Conservation (phyloP, 352 stramenopile species). For the Phytophthora pisi region DNA sequence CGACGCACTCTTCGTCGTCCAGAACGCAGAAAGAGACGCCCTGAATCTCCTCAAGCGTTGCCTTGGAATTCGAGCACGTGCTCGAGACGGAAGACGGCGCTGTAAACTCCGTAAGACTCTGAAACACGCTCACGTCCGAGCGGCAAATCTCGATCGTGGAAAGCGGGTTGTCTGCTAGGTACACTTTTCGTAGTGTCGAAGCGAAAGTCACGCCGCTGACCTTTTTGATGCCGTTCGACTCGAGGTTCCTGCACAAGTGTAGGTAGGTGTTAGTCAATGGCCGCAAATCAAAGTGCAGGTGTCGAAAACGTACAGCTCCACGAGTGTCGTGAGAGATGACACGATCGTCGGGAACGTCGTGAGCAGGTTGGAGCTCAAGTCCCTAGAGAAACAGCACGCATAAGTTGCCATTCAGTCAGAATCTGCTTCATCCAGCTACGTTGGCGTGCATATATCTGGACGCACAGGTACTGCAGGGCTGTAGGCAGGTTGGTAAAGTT, state of each 20-base stretch:
- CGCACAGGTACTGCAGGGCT: constrained; percentile 58
- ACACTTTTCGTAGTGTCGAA: constrained; percentile 52
- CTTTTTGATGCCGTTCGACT: constrained; percentile 57
- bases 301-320: constrained; percentile 51
- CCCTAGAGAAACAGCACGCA: constrained; percentile 31
- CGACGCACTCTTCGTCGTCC: constrained; percentile 32
- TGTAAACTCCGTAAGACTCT: constrained; percentile 37
- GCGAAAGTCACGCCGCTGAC: constrained; percentile 57
- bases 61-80: constrained; percentile 34
- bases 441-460: constrained; percentile 2
- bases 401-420: background rate
- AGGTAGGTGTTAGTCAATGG: constrained; percentile 4
- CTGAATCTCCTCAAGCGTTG: constrained; percentile 34
- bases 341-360: constrained; percentile 53
- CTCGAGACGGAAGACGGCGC: constrained; percentile 39
- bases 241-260: constrained; percentile 52
- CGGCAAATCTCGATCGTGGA: constrained; percentile 55
- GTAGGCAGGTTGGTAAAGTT: constrained; percentile 58
- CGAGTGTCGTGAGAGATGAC: constrained; percentile 49
- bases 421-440: background rate
- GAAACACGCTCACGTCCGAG: constrained; percentile 49
- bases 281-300: background rate
- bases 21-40: constrained; percentile 47
- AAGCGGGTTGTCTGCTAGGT: constrained; percentile 49
- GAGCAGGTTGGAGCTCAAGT: constrained; percentile 65